A percentile compares a stretch with the other conserved stretches of the same genome.
Conservation (phyloP, 1,284 basidiomycete species). For the Papiliotrema laurentii region DNA sequence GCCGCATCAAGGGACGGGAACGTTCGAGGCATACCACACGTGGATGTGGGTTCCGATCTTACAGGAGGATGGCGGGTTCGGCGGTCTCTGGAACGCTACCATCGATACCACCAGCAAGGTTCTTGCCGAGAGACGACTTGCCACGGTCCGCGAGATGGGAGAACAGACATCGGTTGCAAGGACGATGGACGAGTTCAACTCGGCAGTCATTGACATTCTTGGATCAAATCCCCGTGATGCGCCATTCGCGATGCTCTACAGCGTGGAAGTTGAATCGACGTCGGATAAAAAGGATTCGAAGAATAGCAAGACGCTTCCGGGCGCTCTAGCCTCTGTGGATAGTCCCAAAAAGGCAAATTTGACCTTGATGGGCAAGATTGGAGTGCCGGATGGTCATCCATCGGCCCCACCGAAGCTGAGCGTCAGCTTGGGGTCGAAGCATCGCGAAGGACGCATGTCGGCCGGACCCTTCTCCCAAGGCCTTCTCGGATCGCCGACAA, state of each 20-base stretch:
- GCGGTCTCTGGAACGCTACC: constrained; percentile 41
- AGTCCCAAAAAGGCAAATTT: constrained; percentile 11
- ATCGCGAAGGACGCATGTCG: constrained; percentile 5
- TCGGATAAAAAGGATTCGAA: constrained; percentile 2
- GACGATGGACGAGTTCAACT: constrained; percentile 35
- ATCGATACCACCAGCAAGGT: constrained; percentile 38
- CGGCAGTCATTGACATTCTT: constrained; percentile 37
- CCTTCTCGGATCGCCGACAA: constrained; percentile 26
- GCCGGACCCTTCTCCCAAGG: constrained; percentile 14
- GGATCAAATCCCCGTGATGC: constrained; percentile 28
- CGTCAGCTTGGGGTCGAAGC: constrained; percentile 8
- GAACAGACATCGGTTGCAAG: constrained; percentile 36
- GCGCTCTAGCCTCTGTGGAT: neutral
- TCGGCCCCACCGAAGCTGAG: constrained; percentile 21
- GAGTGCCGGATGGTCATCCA: constrained; percentile 38
- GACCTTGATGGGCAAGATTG: constrained; percentile 29
- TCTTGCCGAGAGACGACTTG: constrained; percentile 25
- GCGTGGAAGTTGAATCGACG: constrained; percentile 18
- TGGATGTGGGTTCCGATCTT: constrained; percentile 43
- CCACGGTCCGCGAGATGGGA: constrained; percentile 35
- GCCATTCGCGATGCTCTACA: constrained; percentile 43
- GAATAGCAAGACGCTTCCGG: neutral
- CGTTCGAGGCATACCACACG: constrained; percentile 27
- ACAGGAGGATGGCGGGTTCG: constrained; percentile 31
- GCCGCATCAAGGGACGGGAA: constrained; percentile 24